These are phyloP conservation scores for Penicillium bialowiezense DNA, from an alignment of 495 filamentous ascomycete genomes.

Conservation along the genomic window DNA sequence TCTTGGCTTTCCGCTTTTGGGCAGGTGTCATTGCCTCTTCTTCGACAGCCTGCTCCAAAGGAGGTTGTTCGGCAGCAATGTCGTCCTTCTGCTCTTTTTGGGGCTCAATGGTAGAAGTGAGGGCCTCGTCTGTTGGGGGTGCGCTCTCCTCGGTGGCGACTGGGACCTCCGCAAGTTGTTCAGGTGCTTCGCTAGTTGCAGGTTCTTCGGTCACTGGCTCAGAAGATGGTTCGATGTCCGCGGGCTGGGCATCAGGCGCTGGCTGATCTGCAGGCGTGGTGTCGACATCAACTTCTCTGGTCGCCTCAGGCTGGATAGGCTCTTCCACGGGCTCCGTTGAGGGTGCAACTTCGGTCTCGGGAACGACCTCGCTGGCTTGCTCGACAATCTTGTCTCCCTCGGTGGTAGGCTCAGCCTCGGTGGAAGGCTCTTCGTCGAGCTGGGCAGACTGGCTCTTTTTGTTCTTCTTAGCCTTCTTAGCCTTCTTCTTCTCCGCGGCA, in stretches of 20 bases:
- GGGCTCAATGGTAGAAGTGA: neutral
- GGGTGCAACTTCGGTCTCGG: neutral
- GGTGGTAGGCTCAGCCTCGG: slow-evolving; percentile 11
- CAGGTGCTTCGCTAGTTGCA: no score
- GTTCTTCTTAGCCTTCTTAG: slow-evolving; percentile 15
- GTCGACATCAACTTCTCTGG: neutral
- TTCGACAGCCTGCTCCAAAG: slow-evolving; percentile 1
- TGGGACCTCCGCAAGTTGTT: neutral
- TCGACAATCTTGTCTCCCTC: slow-evolving; percentile 14
- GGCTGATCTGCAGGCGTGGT: neutral
- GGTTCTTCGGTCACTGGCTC: no score
- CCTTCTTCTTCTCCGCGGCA: slow-evolving; percentile 8
- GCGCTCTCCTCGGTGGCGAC: neutral
- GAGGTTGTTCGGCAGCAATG: neutral
- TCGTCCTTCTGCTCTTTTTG: slow-evolving; percentile 2
- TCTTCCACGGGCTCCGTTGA: neutral
- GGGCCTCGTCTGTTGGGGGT: neutral
- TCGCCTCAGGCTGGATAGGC: neutral
- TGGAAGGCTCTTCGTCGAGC: slow-evolving; percentile 2
- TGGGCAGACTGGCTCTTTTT: slow-evolving; percentile 12
- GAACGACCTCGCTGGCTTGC: neutral
- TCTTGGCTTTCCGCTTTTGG: slow-evolving; percentile 7
- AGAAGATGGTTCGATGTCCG: neutral
- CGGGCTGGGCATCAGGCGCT: neutral
- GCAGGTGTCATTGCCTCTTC: slow-evolving; percentile 8